Evolutionary conservation across 371 early-diverging fungal species (phyloP).

Genomic region (Gilbertella persicaria): DNA sequence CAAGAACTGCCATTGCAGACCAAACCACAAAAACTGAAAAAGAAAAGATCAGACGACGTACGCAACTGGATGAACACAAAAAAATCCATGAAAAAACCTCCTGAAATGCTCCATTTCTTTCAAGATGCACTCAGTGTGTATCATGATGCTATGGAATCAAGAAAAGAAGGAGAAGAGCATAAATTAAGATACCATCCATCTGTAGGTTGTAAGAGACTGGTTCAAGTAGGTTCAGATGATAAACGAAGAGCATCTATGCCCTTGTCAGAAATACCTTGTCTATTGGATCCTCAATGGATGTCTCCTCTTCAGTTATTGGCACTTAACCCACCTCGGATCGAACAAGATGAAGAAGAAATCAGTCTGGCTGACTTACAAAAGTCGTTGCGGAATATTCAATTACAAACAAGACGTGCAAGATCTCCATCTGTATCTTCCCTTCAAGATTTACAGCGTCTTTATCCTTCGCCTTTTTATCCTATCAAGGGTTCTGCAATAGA

Average conservation of each 20-base stretch:
- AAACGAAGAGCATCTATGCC: slow-evolving; percentile 15
- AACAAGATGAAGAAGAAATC: slow-evolving; percentile 37
- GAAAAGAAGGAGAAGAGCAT: neutral
- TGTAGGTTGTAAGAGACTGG: slow-evolving; percentile 26
- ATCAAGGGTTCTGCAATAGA: too few species aligned
- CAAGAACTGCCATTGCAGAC: slow-evolving; percentile 32
- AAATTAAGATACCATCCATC: slow-evolving; percentile 36
- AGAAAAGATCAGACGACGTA: slow-evolving; percentile 46
- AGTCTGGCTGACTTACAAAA: slow-evolving; percentile 39
- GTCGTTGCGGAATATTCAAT: slow-evolving; percentile 23
- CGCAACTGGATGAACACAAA: slow-evolving; percentile 40
- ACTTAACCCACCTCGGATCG: neutral
- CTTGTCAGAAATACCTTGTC: slow-evolving; percentile 1
- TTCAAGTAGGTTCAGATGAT: slow-evolving; percentile 5
- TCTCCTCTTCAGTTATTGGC: slow-evolving; percentile 15
- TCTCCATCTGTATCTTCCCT: slow-evolving; percentile 33
- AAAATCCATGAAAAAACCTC: slow-evolving; percentile 14
- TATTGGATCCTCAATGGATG: too few species aligned
- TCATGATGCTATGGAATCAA: slow-evolving; percentile 7
- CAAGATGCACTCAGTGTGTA: slow-evolving; percentile 32
- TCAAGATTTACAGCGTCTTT: slow-evolving; percentile 17
- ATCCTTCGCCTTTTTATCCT: too few species aligned
- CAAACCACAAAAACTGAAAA: slow-evolving; percentile 23
- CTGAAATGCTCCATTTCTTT: slow-evolving; percentile 32
- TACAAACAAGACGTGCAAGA: slow-evolving; percentile 12